phyloP scores from a whole-genome alignment of 345 rosid genomes.

The Geranium brycei region DNA sequence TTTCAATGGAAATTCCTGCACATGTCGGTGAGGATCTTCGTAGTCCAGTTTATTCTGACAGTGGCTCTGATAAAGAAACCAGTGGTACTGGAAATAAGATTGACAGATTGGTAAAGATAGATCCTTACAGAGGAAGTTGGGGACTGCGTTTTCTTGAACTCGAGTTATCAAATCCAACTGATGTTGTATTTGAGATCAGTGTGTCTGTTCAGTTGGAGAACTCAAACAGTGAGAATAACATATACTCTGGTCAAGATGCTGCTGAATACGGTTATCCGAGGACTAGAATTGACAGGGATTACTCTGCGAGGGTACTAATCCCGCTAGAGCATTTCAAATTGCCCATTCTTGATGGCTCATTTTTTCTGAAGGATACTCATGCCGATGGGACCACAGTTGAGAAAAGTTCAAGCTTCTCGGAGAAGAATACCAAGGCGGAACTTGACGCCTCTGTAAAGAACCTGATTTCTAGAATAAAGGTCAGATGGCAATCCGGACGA shows the following conservation, averaged over 20 bases:
- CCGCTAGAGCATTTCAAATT: conserved; percentile 95
- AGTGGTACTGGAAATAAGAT: conserved; percentile 37
- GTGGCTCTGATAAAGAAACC: conserved; percentile 24
- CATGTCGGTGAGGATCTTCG: conserved; percentile 60
- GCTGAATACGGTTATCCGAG: conserved; percentile 66
- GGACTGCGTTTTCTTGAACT: conserved; percentile 90
- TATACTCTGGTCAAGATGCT: conserved; percentile 32
- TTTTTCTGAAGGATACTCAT: conserved; percentile 57
- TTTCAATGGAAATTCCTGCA: conserved; percentile 98
- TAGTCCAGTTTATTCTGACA: conserved; percentile 18
- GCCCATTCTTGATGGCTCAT: conserved; percentile 83
- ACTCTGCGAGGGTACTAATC: conserved; percentile 79
- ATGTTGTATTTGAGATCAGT: conserved; percentile 74
- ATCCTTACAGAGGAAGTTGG: conserved; percentile 98
- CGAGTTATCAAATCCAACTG: conserved; percentile 89
- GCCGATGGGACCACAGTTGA: conserved; percentile 29
- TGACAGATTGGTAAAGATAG: conserved; percentile 73
- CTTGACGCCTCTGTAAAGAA: conserved; percentile 71
- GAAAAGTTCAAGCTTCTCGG: conserved; percentile 58
- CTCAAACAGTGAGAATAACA: conserved; percentile 33
- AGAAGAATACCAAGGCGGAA: conserved; percentile 80
- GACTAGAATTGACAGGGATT: conserved; percentile 85
- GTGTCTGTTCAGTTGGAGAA: conserved; percentile 76
- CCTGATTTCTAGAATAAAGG: conserved; percentile 80
- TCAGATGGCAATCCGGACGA: conserved; percentile 89